Percentiles rank a stretch among this genome's conserved stretches.
Evolutionary conservation across 768 basidiomycete species (phyloP).

Genomic region (Hericium rajendrae): DNA sequence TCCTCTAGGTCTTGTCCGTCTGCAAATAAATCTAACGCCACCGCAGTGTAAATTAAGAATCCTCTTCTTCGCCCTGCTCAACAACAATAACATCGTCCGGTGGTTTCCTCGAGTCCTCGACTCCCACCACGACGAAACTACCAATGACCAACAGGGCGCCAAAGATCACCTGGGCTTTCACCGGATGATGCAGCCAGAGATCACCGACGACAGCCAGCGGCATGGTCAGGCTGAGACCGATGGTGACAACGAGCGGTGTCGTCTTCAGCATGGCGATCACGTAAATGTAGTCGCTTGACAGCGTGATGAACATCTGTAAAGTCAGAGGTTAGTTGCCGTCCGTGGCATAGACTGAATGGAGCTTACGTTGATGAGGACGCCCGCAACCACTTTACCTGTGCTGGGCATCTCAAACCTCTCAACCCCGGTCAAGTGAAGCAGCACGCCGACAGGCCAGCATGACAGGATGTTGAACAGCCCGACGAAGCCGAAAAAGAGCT

Average conservation of each 20-base stretch:
- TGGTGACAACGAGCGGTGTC: constrained; percentile 85
- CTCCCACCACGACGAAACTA: constrained; percentile 69
- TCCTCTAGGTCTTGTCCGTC: too few relatives aligned
- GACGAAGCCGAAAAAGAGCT: constrained; percentile 91
- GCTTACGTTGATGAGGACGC: constrained; percentile 48
- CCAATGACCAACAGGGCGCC: constrained; percentile 72
- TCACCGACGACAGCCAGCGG: constrained; percentile 87
- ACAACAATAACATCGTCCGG: neutral
- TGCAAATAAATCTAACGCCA: too few relatives aligned
- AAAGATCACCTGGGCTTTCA: constrained; percentile 48
- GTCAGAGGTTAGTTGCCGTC: neutral
- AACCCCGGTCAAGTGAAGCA: constrained; percentile 63
- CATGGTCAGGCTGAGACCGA: constrained; percentile 90
- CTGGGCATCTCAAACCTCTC: constrained; percentile 71
- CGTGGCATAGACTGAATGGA: neutral
- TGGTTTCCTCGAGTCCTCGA: constrained; percentile 32
- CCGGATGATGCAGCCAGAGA: constrained; percentile 48
- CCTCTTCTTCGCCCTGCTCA: neutral
- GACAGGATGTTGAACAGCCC: constrained; percentile 74
- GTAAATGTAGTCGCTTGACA: constrained; percentile 79
- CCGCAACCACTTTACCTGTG: constrained; percentile 35
- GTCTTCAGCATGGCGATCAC: constrained; percentile 94
- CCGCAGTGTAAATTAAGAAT: too few relatives aligned
- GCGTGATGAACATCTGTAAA: constrained; percentile 69
- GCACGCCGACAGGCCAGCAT: constrained; percentile 67